These are phyloP conservation scores for Suhomyces ambrosiae DNA, from an alignment of 1,139 yeast genomes.

Conservation along the genomic window DNA sequence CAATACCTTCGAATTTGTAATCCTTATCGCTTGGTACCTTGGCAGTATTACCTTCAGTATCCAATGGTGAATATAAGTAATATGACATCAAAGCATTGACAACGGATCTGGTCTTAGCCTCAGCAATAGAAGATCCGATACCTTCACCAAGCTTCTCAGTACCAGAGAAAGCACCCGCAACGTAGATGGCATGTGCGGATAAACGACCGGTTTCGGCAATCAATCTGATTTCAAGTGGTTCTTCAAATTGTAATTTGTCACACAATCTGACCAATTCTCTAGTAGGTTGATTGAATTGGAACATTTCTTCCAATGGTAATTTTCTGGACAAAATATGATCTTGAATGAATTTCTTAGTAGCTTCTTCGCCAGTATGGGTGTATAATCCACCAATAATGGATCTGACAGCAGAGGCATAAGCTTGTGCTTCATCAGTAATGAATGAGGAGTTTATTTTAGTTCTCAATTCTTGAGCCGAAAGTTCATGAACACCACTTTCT, in stretches of 20 bases:
- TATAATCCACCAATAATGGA: conserved; percentile 74
- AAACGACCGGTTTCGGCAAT: conserved; percentile 92
- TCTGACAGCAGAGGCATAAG: conserved; percentile 62
- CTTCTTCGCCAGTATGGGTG: conserved; percentile 63
- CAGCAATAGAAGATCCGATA: conserved; percentile 86
- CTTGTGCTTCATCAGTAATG: conserved; percentile 38
- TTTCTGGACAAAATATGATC: conserved; percentile 79
- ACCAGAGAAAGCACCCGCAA: conserved; percentile 91
- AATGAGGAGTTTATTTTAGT: conserved; percentile 19
- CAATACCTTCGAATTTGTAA: conserved; percentile 48
- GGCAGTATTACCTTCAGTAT: conserved; percentile 41
- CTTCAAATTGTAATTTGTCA: conserved; percentile 71
- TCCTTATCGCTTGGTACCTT: conserved; percentile 62
- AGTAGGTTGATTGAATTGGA: conserved; percentile 83
- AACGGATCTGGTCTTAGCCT: conserved; percentile 91
- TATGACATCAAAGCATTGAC: conserved; percentile 89
- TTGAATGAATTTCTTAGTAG: conserved; percentile 64
- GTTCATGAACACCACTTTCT: conserved; percentile 55
- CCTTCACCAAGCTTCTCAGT: conserved; percentile 88
- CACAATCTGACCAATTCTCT: conserved; percentile 80
- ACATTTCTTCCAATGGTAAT: conserved; percentile 69
- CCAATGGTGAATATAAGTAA: conserved; percentile 84
- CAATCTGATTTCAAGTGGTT: conserved; percentile 74
- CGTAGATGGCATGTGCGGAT: conserved; percentile 81
- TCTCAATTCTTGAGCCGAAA: conserved; percentile 35